Evolutionary conservation across 1,139 yeast genomes (phyloP).

Genomic region (Suhomyces ambrosiae): DNA sequence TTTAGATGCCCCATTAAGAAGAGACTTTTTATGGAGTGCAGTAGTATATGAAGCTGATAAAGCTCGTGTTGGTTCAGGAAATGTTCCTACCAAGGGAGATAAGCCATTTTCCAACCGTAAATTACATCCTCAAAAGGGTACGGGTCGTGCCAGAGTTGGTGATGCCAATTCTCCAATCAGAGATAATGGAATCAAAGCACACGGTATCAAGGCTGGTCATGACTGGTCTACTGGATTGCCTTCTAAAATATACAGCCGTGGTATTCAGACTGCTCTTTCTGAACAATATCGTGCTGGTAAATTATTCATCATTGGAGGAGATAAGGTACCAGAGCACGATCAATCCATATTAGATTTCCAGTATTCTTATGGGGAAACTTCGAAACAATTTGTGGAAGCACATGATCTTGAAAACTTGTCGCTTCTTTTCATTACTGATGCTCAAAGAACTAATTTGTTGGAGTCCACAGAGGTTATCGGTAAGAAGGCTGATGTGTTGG

Average conservation of each 20-base stretch:
- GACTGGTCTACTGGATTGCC: conserved; percentile 88
- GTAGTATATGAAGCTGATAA: conserved; percentile 90
- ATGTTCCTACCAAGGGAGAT: conserved; percentile 83
- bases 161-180: conserved; percentile 94
- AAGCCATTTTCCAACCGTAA: conserved; percentile 85
- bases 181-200: conserved; percentile 87
- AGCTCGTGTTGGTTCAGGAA: conserved; percentile 85
- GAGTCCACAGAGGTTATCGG: conserved; percentile 50
- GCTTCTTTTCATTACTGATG: conserved; percentile 67
- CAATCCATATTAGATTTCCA: conserved; percentile 45
- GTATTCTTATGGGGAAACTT: conserved; percentile 51
- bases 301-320: conserved; percentile 67
- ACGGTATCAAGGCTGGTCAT: conserved; percentile 88
- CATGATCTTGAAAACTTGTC: conserved; percentile 59
- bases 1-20: conserved; percentile 74
- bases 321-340: conserved; percentile 23
- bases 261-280: conserved; percentile 80
- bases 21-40: conserved; percentile 93
- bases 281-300: conserved; percentile 76
- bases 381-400: conserved; percentile 57
- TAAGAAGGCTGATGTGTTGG: conserved; percentile 61
- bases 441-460: conserved; percentile 54
- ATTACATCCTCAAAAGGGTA: conserved; percentile 86
- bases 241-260: conserved; percentile 67
- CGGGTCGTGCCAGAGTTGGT: conserved; percentile 95